Conservation (phyloP, 495 filamentous ascomycete species). For the Penicillium chermesinum region DNA sequence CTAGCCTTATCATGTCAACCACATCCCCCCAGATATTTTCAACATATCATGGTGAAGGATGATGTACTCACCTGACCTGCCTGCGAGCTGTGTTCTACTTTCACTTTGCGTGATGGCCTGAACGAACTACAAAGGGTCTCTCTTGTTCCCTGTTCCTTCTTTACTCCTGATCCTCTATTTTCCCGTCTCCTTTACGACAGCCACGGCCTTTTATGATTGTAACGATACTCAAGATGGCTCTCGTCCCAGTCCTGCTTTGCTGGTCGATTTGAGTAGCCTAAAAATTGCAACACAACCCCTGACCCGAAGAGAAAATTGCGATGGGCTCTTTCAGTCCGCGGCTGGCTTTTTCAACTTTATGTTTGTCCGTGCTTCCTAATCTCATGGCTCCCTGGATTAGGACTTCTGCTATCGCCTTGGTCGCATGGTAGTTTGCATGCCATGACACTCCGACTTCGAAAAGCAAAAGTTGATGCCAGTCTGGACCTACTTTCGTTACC, state of each 20-base stretch:
- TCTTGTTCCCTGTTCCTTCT: conserved; percentile 6
- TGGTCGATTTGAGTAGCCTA: conserved; percentile 4
- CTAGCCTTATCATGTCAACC: conserved; percentile 10
- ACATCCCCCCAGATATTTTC: too few species aligned
- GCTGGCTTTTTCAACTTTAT: conserved; percentile 5
- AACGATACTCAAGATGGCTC: conserved; percentile 27
- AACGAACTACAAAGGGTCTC: conserved; percentile 25
- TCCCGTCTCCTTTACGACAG: conserved; percentile 26
- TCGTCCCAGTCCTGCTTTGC: conserved; percentile 2
- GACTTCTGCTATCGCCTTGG: too few species aligned
- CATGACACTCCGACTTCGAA: too few species aligned
- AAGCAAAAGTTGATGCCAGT: conserved; percentile 1
- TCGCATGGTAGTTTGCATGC: too few species aligned
- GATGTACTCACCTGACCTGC: conserved; percentile 14
- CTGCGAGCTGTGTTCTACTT: conserved; percentile 13
- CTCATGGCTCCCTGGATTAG: too few species aligned
- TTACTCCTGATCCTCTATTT: conserved; percentile 7
- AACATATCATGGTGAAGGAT: neutral
- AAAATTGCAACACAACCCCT: conserved; percentile 6
- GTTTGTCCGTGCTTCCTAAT: neutral
- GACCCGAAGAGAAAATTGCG: conserved; percentile 23
- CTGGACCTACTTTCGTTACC: conserved; percentile 3
- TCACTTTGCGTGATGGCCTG: conserved; percentile 27
- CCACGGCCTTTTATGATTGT: conserved; percentile 38
- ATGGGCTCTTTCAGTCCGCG: conserved; percentile 19